Conservation (phyloP, 371 early-diverging fungal genomes). For the Apophysomyces ossiformis region DNA sequence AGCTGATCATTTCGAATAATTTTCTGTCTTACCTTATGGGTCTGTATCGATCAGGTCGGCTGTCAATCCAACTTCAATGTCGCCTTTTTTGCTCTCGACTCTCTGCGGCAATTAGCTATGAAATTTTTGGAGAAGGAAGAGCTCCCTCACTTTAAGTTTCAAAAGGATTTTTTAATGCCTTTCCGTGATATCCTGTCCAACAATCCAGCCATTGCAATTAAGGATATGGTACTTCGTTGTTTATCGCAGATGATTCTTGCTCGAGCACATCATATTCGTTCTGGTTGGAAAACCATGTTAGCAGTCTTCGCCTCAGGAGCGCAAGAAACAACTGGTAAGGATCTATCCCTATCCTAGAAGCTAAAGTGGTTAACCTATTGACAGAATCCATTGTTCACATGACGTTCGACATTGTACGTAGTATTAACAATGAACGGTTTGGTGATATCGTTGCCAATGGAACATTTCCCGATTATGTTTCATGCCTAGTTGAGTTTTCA, state of each 20-base stretch:
- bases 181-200: conserved; percentile 86
- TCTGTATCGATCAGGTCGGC: conserved; percentile 60
- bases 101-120: conserved; percentile 91
- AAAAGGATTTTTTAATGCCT: conserved; percentile 93
- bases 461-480: conserved; percentile 79
- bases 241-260: conserved; percentile 90
- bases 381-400: conserved; percentile 64
- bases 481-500: conserved; percentile 82
- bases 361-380: conserved; percentile 7
- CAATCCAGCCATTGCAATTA: conserved; percentile 77
- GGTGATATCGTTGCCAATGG: conserved; percentile 70
- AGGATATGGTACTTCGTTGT: conserved; percentile 92
- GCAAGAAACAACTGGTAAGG: conserved; percentile 64
- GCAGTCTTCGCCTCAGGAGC: conserved; percentile 83
- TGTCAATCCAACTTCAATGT: conserved; percentile 87
- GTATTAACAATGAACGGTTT: conserved; percentile 68
- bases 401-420: conserved; percentile 72
- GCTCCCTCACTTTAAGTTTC: conserved; percentile 93
- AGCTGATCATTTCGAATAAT: too few relatives aligned
- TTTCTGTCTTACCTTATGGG: too few relatives aligned
- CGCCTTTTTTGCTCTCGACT: conserved; percentile 91
- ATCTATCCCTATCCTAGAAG: not conserved
- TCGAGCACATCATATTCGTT: conserved; percentile 72
- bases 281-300: conserved; percentile 92
- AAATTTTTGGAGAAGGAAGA: conserved; percentile 96